Evolutionary conservation across 257 asterid species (phyloP), one percentile per base, ranked within the genome.

Genomic region (Penstemon eatonii): DNA sequence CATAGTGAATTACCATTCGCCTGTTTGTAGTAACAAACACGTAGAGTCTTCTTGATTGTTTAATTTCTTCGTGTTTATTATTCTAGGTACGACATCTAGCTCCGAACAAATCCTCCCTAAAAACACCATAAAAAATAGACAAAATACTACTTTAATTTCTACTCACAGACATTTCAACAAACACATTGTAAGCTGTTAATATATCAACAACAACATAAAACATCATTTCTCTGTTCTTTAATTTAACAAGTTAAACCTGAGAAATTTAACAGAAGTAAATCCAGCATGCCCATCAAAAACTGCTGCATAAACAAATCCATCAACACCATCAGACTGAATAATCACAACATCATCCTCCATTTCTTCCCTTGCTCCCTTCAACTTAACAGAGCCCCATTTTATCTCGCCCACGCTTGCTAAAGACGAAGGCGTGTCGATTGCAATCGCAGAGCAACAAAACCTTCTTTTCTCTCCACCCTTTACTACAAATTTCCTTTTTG

Each of bases 281-380:
- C 96, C 98, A 41, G 96, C 96, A 76, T 88, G 98, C 61, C 98
- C 98, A 78, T 93, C 96, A 60, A 93, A 88, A 70, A 93, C 94
- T 4, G 97, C 97, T 37, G 98, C 97, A 67, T 56, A 93, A 74
- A 87, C 78, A 66, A 90, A 90, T 2, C 97, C 94, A 52, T 70
- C 79, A 44, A 84, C 85, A 66, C 76, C 88, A 69, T 88, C 90
- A 0, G 92, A 77, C 67, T 80, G 87, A 64, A 90, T 15, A 69
- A 90, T 74, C 15, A 86, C 79, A 63, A 76, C 80, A 68, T 90
- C 98, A 68, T 93, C 98, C 83, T 93, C 98, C 97, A 93, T 93
- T 81, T 93, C 98, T 46, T 88, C 95, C n/a, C 97, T 95, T 15
- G 86, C 84, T 7, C 98, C 97, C 70, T 90, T 86, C 56, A 86